phyloP scores from a whole-genome alignment of 2,329 filamentous ascomycete genomes.

The Neoarthrinium moseri region DNA sequence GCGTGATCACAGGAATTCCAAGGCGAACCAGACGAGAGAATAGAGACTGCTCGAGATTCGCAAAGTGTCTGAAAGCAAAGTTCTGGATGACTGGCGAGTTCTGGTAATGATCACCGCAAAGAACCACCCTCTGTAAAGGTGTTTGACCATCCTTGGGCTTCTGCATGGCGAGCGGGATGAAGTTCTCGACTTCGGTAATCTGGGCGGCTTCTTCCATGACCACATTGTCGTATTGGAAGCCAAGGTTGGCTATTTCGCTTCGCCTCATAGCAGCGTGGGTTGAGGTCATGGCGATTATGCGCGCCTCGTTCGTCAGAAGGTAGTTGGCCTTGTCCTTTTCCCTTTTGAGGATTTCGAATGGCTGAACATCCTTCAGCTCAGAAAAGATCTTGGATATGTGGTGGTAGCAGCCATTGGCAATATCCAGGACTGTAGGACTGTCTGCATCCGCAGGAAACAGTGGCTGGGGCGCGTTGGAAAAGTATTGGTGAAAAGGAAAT shows the following conservation, averaged over 20 bases:
- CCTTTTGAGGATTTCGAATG: constrained; percentile 88
- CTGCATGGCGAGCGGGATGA: constrained; percentile 92
- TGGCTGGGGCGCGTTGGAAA: constrained; percentile 81
- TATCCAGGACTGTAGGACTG: constrained; percentile 68
- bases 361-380: constrained; percentile 87
- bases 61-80: constrained; percentile 89
- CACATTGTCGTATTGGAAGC: constrained; percentile 96
- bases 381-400: constrained; percentile 90
- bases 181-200: constrained; percentile 95
- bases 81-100: constrained; percentile 97
- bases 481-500: constrained; percentile 89
- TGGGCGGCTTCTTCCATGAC: constrained; percentile 98
- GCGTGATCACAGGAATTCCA: constrained; percentile 84
- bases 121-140: constrained; percentile 80
- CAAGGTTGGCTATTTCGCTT: constrained; percentile 85
- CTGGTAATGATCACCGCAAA: constrained; percentile 94
- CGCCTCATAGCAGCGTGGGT: constrained; percentile 95
- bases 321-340: constrained; percentile 96
- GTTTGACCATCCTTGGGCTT: constrained; percentile 71
- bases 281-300: constrained; percentile 97
- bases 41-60: constrained; percentile 92
- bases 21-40: constrained; percentile 89
- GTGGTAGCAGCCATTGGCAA: constrained; percentile 80
- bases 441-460: constrained; percentile 70
- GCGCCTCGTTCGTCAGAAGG: constrained; percentile 90